Evolutionary conservation across 257 asterid genomes (phyloP).

Genomic region (Handroanthus guayacan): DNA sequence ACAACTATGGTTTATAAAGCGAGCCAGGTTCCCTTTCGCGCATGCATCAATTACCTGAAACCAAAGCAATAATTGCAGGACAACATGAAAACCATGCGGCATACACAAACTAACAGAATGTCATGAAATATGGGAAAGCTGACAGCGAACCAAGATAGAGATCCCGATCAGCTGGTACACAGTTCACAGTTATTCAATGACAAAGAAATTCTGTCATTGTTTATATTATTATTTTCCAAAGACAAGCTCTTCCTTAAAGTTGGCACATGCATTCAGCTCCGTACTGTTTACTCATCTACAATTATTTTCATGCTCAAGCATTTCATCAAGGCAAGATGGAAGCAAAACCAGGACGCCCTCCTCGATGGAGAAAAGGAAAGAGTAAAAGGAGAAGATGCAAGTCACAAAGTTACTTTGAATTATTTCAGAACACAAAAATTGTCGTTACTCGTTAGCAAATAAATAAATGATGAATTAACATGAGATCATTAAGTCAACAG

Average conservation of each 20-base stretch:
- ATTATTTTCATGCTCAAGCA: too few relatives aligned
- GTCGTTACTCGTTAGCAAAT: neutral
- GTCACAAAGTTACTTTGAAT: neutral
- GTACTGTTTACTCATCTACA: constrained; percentile 5
- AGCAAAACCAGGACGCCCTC: constrained; percentile 8
- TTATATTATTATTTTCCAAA: neutral
- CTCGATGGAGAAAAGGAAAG: constrained; percentile 18
- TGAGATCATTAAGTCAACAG: constrained; percentile 23
- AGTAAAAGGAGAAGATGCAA: neutral
- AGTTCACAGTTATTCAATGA: constrained; percentile 25
- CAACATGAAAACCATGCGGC: constrained; percentile 14
- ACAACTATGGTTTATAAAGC: constrained; percentile 92
- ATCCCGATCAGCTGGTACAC: constrained; percentile 22
- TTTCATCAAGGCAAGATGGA: too few relatives aligned
- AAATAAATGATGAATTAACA: constrained; percentile 3
- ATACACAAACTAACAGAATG: constrained; percentile 16
- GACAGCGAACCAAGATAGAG: constrained; percentile 13
- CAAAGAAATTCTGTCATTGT: neutral
- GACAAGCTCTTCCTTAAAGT: constrained; percentile 26
- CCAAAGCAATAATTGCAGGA: constrained; percentile 28
- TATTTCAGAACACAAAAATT: constrained; percentile 8
- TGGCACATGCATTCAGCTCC: constrained; percentile 23
- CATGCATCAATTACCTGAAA: constrained; percentile 93
- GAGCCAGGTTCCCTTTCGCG: constrained; percentile 92
- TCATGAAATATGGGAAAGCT: constrained; percentile 27